Evolutionary conservation across 805 yeast species (phyloP), one percentile per base, ranked within the genome.

Genomic region (Wickerhamiella domercqiae): DNA sequence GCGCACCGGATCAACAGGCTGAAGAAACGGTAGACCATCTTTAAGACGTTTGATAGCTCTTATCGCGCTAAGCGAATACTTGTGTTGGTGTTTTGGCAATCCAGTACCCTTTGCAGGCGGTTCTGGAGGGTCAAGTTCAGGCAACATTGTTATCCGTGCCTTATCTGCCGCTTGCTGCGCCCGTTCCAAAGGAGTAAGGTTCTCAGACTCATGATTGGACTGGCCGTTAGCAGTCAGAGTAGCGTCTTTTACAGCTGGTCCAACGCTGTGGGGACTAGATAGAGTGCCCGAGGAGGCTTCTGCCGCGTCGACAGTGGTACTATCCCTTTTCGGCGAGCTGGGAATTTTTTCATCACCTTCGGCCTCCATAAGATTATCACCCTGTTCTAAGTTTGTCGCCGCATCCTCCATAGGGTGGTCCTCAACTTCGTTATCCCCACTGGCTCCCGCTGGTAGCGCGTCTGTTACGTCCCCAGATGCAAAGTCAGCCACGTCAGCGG

Each of bases 1-100:
- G 54, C 81, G 83, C 35, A 78, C 76, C 3, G 71, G 79, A 56
- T 90, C 97, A 16, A 90, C 98, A 0, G 98, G 98, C 36, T 65
- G 71, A 32, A 82, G 54, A 54, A 90, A 90, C 2, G 97, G 97
- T 13, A 67, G 73, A 1, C 97, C 93, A 60, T 90, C 98, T 57
- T 84, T 82, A 51, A 87, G 68, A 44, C 97, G 66, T 56, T 80
- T 83, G 44, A 90, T 77, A 9, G 93, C 86, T 50, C 86, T 81
- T 36, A 90, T 67, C 2, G 86, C 71, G 44, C 81, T 78, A 15
- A 71, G 48, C 1, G 87, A 82, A 52, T 77, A 86, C 52, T 78
- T 78, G 49, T 71, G 68, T 59, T 90, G 97, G 58, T 90, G 96
- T 38, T 59, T 58, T 17, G 67, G 63, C 25, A 61, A 42, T 3